Conservation (phyloP, 352 stramenopile genomes). For the Pythium folliculosum region DNA sequence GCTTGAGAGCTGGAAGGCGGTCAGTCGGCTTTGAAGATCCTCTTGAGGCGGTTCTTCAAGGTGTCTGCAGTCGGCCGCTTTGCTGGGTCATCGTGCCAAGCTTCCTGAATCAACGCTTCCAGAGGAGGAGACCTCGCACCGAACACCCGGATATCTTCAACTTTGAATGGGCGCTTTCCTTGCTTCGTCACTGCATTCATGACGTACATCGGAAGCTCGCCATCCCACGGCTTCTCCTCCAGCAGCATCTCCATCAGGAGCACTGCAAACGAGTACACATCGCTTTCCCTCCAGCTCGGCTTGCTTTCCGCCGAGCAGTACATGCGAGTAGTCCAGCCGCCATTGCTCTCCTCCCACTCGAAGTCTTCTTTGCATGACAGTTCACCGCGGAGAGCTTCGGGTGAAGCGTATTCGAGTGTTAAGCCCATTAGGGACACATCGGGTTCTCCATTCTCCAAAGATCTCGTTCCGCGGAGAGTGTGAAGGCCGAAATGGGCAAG, state of each 20-base stretch:
- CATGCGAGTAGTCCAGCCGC: not conserved
- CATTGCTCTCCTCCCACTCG: not conserved
- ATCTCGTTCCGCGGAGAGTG: not conserved
- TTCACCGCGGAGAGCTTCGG: slow-evolving; percentile 1
- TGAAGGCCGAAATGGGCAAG: slow-evolving; percentile 16
- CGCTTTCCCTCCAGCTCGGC: slow-evolving; percentile 5
- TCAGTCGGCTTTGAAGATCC: slow-evolving; percentile 1
- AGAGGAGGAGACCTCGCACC: not conserved
- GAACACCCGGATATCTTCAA: slow-evolving; percentile 2
- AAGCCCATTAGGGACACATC: not conserved
- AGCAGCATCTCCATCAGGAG: slow-evolving; percentile 11
- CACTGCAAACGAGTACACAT: slow-evolving; percentile 11
- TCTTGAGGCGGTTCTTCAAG: not conserved
- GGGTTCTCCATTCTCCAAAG: too few relatives aligned
- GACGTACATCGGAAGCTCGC: slow-evolving; percentile 6
- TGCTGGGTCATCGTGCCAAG: slow-evolving; percentile 9
- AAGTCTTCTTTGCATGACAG: not conserved
- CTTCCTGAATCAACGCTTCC: not conserved
- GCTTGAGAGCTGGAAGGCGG: not conserved
- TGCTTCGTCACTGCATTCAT: slow-evolving; percentile 13
- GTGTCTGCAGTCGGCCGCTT: slow-evolving; percentile 7
- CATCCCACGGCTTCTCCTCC: slow-evolving; percentile 12
- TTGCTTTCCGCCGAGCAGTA: not conserved
- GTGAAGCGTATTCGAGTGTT: slow-evolving; percentile 9
- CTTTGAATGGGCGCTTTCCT: slow-evolving; percentile 4